Conservation (phyloP, 1,284 basidiomycete genomes). For the Boletus nobilissimus region DNA sequence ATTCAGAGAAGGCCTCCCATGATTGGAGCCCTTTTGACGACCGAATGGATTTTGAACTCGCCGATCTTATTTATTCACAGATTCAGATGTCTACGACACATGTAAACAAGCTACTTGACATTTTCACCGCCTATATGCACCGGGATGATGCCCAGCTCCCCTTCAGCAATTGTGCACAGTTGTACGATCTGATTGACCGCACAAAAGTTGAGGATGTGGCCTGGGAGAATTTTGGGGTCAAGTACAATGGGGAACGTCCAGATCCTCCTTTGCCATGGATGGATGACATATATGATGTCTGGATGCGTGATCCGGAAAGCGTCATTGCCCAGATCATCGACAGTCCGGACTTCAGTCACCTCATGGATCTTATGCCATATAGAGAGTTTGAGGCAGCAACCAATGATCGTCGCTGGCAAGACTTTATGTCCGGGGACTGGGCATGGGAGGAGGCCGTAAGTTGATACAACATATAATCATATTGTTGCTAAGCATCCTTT, state of each 20-base stretch:
- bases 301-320: neutral
- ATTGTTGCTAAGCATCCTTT: no score
- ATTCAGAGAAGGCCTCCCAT: neutral
- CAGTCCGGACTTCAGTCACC: neutral
- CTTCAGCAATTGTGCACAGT: neutral
- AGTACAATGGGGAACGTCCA: neutral
- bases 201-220: neutral
- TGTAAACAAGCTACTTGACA: neutral
- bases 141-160: neutral
- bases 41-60: neutral
- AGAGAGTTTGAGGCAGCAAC: neutral
- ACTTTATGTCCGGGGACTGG: neutral
- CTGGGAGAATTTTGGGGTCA: neutral
- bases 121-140: neutral
- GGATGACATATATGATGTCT: neutral
- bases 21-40: neutral
- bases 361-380: neutral
- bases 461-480: no score
- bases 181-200: neutral
- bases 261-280: neutral
- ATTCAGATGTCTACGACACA: neutral
- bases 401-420: neutral
- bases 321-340: neutral
- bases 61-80: neutral
- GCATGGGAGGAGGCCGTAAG: constrained; percentile 5